Evolutionary conservation across 2,329 filamentous ascomycete genomes (phyloP).

Genomic region (Neofusicoccum umdonicola): DNA sequence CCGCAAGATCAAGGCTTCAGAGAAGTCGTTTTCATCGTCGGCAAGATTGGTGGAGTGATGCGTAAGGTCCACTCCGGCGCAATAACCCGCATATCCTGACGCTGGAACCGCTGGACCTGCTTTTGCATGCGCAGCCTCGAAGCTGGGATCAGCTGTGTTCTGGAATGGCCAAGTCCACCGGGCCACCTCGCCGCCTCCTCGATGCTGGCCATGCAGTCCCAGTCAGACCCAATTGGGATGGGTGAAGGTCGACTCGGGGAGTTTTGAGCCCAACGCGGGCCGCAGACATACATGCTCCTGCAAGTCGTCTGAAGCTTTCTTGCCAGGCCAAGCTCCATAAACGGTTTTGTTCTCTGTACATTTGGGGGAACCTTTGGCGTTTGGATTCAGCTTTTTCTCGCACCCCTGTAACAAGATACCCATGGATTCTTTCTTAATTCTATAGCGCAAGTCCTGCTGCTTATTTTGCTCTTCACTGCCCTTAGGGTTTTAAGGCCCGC

Average conservation of each 20-base stretch:
- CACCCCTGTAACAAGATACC: not conserved
- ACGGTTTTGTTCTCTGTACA: not conserved
- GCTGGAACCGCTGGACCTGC: not conserved
- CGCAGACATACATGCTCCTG: not conserved
- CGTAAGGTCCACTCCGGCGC: not conserved
- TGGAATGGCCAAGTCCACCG: not conserved
- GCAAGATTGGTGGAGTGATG: not conserved
- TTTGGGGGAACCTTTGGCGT: not conserved
- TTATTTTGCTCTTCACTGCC: not conserved
- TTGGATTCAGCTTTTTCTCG: not conserved
- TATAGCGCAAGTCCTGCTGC: not conserved
- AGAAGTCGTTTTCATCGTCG: not conserved
- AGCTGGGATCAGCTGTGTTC: not conserved
- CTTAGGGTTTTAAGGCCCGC: not conserved
- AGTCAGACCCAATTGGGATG: not conserved
- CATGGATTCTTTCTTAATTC: not conserved
- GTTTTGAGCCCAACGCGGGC: no score
- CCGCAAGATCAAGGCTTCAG: conserved; percentile 11
- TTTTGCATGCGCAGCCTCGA: not conserved
- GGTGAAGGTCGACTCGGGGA: not conserved
- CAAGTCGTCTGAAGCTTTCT: not conserved
- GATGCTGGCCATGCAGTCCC: not conserved
- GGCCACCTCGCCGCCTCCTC: not conserved
- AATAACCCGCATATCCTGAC: no score
- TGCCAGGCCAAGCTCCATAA: not conserved